Evolutionary conservation across 805 yeast species (phyloP).

Genomic region (Isabelozyma heimii): DNA sequence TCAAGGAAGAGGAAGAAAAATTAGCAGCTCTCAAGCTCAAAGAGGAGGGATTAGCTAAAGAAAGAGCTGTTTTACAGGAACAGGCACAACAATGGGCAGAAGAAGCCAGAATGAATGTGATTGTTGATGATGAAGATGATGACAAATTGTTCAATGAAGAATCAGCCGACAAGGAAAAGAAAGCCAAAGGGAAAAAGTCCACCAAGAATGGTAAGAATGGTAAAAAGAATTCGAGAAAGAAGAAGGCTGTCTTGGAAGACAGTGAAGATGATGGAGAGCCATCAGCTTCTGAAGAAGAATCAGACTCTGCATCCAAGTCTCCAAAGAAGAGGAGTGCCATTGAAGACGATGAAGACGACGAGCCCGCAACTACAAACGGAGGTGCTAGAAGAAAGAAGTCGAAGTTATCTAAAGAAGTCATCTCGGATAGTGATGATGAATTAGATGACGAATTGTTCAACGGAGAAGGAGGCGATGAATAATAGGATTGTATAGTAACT

Average conservation of each 20-base stretch:
- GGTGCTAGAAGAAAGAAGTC: constrained; percentile 25
- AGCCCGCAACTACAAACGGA: constrained; percentile 4
- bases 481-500: neutral
- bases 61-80: constrained; percentile 47
- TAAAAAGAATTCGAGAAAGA: constrained; percentile 23
- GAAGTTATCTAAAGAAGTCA: constrained; percentile 27
- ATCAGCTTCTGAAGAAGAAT: constrained; percentile 13
- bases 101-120: constrained; percentile 35
- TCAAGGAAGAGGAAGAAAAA: constrained; percentile 38
- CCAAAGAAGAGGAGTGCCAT: constrained; percentile 24
- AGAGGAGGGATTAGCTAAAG: constrained; percentile 45
- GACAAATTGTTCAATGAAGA: constrained; percentile 33
- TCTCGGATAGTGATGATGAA: constrained; percentile 50
- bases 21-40: constrained; percentile 42
- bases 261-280: constrained; percentile 29
- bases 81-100: constrained; percentile 51
- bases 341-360: constrained; percentile 37
- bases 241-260: constrained; percentile 32
- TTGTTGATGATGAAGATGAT: constrained; percentile 38
- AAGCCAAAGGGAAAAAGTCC: constrained; percentile 24
- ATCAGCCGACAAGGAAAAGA: constrained; percentile 43
- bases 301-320: constrained; percentile 12
- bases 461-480: constrained; percentile 14
- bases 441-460: constrained; percentile 30
- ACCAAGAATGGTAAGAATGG: constrained; percentile 19